Evolutionary conservation across 306 rosid genomes (phyloP).

Genomic region (Rosa persica): DNA sequence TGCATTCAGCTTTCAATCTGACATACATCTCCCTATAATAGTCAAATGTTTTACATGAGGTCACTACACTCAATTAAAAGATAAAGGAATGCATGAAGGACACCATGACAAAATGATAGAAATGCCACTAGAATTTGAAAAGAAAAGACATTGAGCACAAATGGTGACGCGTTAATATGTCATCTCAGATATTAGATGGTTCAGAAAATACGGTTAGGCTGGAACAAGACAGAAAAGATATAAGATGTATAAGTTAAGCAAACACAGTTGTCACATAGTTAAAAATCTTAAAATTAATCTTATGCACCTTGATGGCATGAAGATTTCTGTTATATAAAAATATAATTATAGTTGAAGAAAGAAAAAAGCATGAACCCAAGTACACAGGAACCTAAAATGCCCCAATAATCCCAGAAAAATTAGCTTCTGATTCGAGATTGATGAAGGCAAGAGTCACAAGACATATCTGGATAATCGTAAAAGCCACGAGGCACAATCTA

Average conservation of each 20-base stretch:
- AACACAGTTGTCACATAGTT: not conserved
- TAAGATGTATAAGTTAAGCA: not conserved
- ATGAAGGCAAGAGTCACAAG: not conserved
- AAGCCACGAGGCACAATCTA: not conserved
- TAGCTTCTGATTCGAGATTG: not conserved
- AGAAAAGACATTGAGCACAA: not conserved
- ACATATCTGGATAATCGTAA: not conserved
- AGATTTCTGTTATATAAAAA: not conserved
- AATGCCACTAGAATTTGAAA: not conserved
- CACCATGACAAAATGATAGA: not conserved
- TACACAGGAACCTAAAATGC: not conserved
- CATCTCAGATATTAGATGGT: conserved; percentile 1
- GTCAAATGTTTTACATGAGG: conserved; percentile 21
- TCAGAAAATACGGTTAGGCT: not conserved
- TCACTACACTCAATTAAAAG: conserved; percentile 18
- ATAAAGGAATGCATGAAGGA: conserved; percentile 12
- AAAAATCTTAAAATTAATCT: not conserved
- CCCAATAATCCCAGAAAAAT: not conserved
- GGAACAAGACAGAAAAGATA: not conserved
- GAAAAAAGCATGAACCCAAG: not conserved
- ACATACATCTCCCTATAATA: conserved; percentile 69
- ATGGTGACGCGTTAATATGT: not conserved
- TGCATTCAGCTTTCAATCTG: conserved; percentile 81
- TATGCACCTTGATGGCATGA: not conserved
- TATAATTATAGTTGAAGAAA: not conserved